These are phyloP conservation scores for Paramyrothecium sp. DNA, from an alignment of 2,329 filamentous ascomycete species.

Conservation along the genomic window DNA sequence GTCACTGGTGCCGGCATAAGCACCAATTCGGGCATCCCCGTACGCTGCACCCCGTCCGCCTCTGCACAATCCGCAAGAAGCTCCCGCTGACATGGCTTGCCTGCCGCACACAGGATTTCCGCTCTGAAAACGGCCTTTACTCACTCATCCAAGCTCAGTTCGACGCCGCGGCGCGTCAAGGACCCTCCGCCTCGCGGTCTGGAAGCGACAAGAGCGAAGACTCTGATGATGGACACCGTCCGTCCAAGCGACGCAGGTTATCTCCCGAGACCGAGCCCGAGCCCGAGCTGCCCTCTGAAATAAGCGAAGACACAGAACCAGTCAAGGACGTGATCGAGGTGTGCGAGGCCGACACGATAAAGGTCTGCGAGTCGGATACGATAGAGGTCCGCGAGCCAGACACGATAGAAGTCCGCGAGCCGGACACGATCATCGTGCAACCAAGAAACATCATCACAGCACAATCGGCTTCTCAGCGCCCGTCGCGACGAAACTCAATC, in stretches of 20 bases:
- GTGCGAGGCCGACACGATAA: background rate
- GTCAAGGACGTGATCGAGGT: slow-evolving; percentile 21
- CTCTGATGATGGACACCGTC: slow-evolving; percentile 12
- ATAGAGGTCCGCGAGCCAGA: background rate
- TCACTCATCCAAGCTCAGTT: slow-evolving; percentile 69
- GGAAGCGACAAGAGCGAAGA: slow-evolving; percentile 16
- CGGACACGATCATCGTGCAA: background rate
- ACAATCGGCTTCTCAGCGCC: background rate
- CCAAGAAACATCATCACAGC: background rate
- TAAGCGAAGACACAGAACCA: slow-evolving; percentile 8
- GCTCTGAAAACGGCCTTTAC: slow-evolving; percentile 70
- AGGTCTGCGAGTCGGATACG: background rate
- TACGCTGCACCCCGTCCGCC: slow-evolving; percentile 31
- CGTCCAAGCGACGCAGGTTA: slow-evolving; percentile 32
- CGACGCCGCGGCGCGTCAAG: slow-evolving; percentile 47
- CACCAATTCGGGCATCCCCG: slow-evolving; percentile 74
- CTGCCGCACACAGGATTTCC: slow-evolving; percentile 56
- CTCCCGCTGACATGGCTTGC: background rate
- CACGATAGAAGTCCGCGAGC: background rate
- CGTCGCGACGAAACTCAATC: background rate
- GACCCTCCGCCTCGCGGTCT: slow-evolving; percentile 11
- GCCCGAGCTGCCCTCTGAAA: slow-evolving; percentile 13
- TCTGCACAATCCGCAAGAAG: background rate
- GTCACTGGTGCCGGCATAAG: slow-evolving; percentile 73
- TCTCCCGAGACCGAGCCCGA: slow-evolving; percentile 14